These are phyloP conservation scores for Ampelomyces quisqualis DNA, from an alignment of 2,329 filamentous ascomycete species.

Conservation along the genomic window DNA sequence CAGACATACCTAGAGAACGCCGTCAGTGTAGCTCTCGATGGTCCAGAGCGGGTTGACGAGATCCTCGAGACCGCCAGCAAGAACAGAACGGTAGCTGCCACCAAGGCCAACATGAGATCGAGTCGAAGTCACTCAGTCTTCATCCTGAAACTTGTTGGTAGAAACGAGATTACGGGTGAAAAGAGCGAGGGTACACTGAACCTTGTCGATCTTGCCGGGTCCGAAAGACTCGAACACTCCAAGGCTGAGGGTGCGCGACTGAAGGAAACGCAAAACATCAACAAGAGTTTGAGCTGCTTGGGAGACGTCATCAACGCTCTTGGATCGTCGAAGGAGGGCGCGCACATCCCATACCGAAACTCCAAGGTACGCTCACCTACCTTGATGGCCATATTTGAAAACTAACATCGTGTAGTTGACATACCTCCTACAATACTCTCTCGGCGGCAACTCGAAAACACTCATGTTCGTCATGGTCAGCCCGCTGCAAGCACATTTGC, in stretches of 20 bases:
- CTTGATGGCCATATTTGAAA: background rate
- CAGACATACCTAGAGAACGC: conserved; percentile 81
- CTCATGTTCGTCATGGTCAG: conserved; percentile 99
- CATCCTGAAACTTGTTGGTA: conserved; percentile 69
- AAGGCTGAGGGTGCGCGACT: conserved; percentile 82
- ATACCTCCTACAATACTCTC: conserved; percentile 88
- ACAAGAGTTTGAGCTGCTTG: conserved; percentile 86
- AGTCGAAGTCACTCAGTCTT: conserved; percentile 96
- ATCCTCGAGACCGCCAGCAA: conserved; percentile 79
- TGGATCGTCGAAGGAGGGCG: conserved; percentile 73
- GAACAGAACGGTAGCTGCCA: conserved; percentile 90
- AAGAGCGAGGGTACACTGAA: conserved; percentile 91
- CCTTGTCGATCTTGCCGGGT: conserved; percentile 91
- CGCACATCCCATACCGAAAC: conserved; percentile 90
- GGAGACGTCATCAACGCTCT: conserved; percentile 93
- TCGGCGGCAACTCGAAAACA: conserved; percentile 94
- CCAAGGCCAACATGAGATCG: conserved; percentile 94
- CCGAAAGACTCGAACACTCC: conserved; percentile 84
- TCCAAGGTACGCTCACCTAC: conserved; percentile 65
- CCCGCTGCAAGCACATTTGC: conserved; percentile 84
- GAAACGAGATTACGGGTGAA: conserved; percentile 74
- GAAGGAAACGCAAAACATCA: conserved; percentile 96
- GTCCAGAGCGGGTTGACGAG: conserved; percentile 73
- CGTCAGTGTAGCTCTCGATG: conserved; percentile 73
- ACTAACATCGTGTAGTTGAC: conserved; percentile 62